phyloP scores from a whole-genome alignment of 345 rosid species.

The Acer negundo region DNA sequence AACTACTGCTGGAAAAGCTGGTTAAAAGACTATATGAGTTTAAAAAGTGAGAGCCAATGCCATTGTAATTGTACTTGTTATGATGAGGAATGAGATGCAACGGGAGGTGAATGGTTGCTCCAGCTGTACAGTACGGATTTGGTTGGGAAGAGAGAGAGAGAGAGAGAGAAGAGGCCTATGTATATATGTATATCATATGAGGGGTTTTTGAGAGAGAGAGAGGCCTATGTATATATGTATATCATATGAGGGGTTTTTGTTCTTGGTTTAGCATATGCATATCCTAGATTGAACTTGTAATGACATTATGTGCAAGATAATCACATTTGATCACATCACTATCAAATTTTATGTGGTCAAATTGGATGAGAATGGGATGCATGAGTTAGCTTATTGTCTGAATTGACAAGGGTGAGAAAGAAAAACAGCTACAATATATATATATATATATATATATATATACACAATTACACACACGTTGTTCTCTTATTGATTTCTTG shows the following conservation, averaged over 20 bases:
- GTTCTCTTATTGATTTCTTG: background rate
- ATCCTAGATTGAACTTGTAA: conserved; percentile 22
- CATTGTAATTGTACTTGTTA: conserved; percentile 25
- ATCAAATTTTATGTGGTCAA: background rate
- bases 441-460: too few species aligned
- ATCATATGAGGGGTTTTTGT: too few species aligned
- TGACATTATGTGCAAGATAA: too few species aligned
- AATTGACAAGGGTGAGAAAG: background rate
- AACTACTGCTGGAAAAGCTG: conserved; percentile 37
- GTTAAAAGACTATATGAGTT: too few species aligned
- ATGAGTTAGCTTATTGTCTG: background rate
- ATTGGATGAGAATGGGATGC: background rate
- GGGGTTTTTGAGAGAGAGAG: too few species aligned
- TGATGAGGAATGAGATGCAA: conserved; percentile 9
- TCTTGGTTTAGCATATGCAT: conserved; percentile 25
- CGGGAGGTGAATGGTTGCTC: conserved; percentile 27
- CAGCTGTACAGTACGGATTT: conserved; percentile 43
- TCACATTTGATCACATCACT: background rate
- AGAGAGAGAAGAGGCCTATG: too few species aligned
- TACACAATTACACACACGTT: background rate
- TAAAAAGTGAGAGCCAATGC: conserved; percentile 20
- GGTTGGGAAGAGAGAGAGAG: conserved; percentile 20
- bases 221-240: too few species aligned
- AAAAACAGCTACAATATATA: background rate
- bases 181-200: too few species aligned